Base-by-base conservation (phyloP, 2,329 filamentous ascomycete species). In the Thyridium curvatum region DNA sequence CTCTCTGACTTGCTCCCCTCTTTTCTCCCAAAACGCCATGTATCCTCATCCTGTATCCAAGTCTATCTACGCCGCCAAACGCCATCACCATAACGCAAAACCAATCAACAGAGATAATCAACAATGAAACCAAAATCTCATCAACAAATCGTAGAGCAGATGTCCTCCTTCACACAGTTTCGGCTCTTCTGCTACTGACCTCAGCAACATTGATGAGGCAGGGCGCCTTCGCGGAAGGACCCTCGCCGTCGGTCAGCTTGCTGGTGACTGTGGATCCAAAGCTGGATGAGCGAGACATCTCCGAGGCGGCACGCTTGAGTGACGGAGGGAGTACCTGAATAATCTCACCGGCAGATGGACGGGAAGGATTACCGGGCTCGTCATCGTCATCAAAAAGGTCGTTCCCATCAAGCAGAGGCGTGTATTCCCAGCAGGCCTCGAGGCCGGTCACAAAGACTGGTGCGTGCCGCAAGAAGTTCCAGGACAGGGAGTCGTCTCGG, bases 361-460 rank as follows among this genome's bases (percentile, higher is more conserved):
- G 53, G 2, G 39, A 13, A 21, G 35, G 35, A 21, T 38, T 37
- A 9, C 50, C 42, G n/a, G 46, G 47, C 41, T 52, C 49, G n/a
- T 48, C 49, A 35, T 59, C 58, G 40, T 59, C 57, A 15, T 62
- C 60, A 26, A 57, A 60, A 17, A 59, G 56, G 34, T 30, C 35
- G 34, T 53, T 52, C 2, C 50, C 57, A 49, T 80, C 76, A 8
- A 80, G 62, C 31, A 68, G 54, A 6, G 56, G 48, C 41, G 79
- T 74, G 40, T 68, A 66, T 1, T 56, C 62, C 76, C 76, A 80
- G 45, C 70, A 67, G 4, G 63, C 64, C 46, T 79, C 76, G 1
- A 80, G 61, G 2, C 73, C 73, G 12, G 71, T 62, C 7, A 73
- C 56, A 44, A 67, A 72, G 3, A 69, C 59, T 1, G 69, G 66